A percentile compares a stretch with the other conserved stretches of the same genome.
phyloP scores from a whole-genome alignment of 2,329 filamentous ascomycete genomes.

The Trichoderma aggressivum region DNA sequence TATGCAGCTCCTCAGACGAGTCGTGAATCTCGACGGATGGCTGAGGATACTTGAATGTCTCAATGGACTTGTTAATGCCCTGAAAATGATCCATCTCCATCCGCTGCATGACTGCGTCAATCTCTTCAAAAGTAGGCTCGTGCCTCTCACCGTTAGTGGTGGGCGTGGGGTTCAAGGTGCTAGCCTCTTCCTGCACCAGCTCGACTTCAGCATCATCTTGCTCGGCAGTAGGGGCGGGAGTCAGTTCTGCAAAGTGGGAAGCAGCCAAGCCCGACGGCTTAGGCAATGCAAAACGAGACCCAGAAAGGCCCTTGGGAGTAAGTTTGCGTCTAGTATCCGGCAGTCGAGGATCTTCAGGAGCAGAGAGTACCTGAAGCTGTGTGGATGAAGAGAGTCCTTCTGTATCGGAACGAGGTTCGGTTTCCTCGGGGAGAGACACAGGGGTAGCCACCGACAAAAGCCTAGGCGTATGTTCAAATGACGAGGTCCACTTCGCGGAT shows the following conservation, averaged over 20 bases:
- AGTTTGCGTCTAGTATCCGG: slow-evolving; percentile 32
- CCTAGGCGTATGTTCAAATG: slow-evolving; percentile 56
- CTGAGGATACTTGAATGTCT: slow-evolving; percentile 43
- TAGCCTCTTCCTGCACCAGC: slow-evolving; percentile 30
- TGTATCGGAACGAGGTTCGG: slow-evolving; percentile 27
- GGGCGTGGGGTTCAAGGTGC: slow-evolving; percentile 14
- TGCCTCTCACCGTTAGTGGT: slow-evolving; percentile 23
- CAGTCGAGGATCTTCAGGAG: slow-evolving; percentile 24
- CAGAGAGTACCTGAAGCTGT: neutral
- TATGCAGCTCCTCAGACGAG: slow-evolving; percentile 52
- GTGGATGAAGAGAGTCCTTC: slow-evolving; percentile 23
- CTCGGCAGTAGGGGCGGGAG: slow-evolving; percentile 24
- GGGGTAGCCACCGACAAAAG: slow-evolving; percentile 44
- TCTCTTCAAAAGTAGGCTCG: slow-evolving; percentile 68
- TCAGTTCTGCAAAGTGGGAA: slow-evolving; percentile 45
- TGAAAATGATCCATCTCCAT: slow-evolving; percentile 70
- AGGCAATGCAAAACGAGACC: slow-evolving; percentile 49
- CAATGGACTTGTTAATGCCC: slow-evolving; percentile 63
- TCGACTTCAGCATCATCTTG: slow-evolving; percentile 25
- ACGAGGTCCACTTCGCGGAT: slow-evolving; percentile 44
- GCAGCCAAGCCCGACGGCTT: slow-evolving; percentile 42
- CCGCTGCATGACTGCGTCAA: slow-evolving; percentile 88
- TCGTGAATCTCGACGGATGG: slow-evolving; percentile 34
- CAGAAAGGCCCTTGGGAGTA: slow-evolving; percentile 35
- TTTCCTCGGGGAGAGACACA: slow-evolving; percentile 57